phyloP scores from a whole-genome alignment of 352 stramenopile species.

The Phytophthora melonis region DNA sequence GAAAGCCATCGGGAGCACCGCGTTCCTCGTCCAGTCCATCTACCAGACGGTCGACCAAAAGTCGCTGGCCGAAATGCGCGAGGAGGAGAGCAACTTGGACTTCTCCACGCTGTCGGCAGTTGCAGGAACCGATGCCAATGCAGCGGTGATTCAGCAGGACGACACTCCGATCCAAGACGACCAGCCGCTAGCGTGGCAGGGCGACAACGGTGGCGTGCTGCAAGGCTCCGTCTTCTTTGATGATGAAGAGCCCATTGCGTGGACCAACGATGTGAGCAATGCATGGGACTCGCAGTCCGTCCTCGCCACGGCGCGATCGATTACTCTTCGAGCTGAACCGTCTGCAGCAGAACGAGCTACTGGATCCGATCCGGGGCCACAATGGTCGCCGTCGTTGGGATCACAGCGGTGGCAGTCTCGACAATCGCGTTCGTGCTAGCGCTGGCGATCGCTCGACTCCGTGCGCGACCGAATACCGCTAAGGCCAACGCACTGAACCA shows the following conservation, averaged over 20 bases:
- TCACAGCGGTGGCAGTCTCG: constrained; percentile 4
- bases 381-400: constrained; percentile 1
- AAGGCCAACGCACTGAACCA: background rate
- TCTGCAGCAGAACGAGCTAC: background rate
- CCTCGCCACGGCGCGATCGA: background rate
- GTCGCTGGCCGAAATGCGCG: constrained; percentile 35
- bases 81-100: constrained; percentile 48
- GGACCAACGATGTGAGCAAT: constrained; percentile 16
- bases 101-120: constrained; percentile 10
- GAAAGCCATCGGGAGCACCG: constrained; percentile 33
- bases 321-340: constrained; percentile 15
- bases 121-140: background rate
- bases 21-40: constrained; percentile 56
- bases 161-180: constrained; percentile 1
- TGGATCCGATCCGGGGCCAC: background rate
- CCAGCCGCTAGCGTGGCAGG: constrained; percentile 6
- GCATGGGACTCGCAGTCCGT: constrained; percentile 2
- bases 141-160: constrained; percentile 5
- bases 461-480: constrained; percentile 5
- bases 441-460: constrained; percentile 4
- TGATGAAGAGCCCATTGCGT: constrained; percentile 23
- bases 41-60: constrained; percentile 53
- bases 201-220: background rate
- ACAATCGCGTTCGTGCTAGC: constrained; percentile 17
- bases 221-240: constrained; percentile 3